These are phyloP conservation scores for Dalechampia spathulata DNA, from an alignment of 441 rosid species.

Conservation along the genomic window DNA sequence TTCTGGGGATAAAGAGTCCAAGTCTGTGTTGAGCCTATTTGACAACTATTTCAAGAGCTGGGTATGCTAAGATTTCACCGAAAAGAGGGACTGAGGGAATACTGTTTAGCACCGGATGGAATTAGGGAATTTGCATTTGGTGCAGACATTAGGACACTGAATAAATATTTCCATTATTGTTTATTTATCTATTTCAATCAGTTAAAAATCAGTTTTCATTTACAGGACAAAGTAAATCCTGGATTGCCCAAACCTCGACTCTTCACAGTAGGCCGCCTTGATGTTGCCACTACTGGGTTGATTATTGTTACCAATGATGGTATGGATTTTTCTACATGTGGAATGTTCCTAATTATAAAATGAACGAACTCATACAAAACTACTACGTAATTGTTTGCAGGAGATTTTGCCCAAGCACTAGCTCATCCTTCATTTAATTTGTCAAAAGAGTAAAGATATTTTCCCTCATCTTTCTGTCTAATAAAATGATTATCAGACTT, in stretches of 20 bases:
- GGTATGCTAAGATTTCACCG: slow-evolving; percentile 35
- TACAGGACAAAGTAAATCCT: slow-evolving; percentile 57
- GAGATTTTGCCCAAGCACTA: slow-evolving; percentile 77
- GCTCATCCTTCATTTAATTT: slow-evolving; percentile 86
- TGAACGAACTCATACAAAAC: slow-evolving; percentile 11
- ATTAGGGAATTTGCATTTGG: not conserved
- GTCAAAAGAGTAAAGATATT: slow-evolving; percentile 58
- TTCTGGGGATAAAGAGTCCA: slow-evolving; percentile 70
- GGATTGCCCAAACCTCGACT: slow-evolving; percentile 81
- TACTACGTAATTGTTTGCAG: slow-evolving; percentile 31
- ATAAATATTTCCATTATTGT: not conserved
- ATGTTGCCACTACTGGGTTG: slow-evolving; percentile 87
- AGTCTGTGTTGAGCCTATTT: slow-evolving; percentile 59
- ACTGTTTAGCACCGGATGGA: too few relatives aligned
- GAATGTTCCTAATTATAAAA: not conserved
- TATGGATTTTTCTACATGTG: slow-evolving; percentile 13
- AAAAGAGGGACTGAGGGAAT: too few relatives aligned
- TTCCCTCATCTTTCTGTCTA: not conserved
- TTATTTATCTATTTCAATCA: not conserved
- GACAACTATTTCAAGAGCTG: slow-evolving; percentile 62
- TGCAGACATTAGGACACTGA: not conserved
- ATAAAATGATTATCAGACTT: not conserved
- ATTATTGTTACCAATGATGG: slow-evolving; percentile 87
- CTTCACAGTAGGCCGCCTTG: slow-evolving; percentile 93
- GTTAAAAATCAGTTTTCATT: slow-evolving; percentile 9